These are phyloP conservation scores for Pterula multifida DNA, from an alignment of 1,284 basidiomycete species.

Conservation along the genomic window DNA sequence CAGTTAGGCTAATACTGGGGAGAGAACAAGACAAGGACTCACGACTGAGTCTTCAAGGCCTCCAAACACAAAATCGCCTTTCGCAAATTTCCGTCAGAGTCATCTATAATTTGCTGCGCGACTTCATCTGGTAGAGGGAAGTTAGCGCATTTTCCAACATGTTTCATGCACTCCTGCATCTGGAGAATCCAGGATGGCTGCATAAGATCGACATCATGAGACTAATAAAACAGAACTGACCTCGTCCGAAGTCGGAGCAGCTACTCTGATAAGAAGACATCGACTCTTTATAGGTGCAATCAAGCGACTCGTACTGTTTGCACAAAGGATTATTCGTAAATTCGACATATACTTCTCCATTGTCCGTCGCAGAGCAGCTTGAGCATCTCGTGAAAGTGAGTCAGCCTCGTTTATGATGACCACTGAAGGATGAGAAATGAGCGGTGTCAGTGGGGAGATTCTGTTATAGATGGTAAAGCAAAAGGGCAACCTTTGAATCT, in stretches of 20 bases:
- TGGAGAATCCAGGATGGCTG: slow-evolving; percentile 18
- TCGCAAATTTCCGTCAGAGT: slow-evolving; percentile 85
- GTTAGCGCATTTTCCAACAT: slow-evolving; percentile 76
- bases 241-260: slow-evolving; percentile 74
- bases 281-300: slow-evolving; percentile 96
- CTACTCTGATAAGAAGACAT: slow-evolving; percentile 88
- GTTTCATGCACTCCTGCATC: slow-evolving; percentile 73
- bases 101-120: slow-evolving; percentile 61
- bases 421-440: slow-evolving; percentile 39
- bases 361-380: slow-evolving; percentile 91
- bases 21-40: slow-evolving; percentile 18
- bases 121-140: slow-evolving; percentile 75
- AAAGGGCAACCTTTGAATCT: slow-evolving; percentile 77
- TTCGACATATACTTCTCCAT: slow-evolving; percentile 99
- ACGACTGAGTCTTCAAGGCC: slow-evolving; percentile 93
- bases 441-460: not conserved
- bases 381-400: slow-evolving; percentile 87
- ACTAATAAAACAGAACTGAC: slow-evolving; percentile 26
- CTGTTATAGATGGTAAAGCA: not conserved
- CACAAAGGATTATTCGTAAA: slow-evolving; percentile 93
- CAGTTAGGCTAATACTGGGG: slow-evolving; percentile 1
- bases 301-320: slow-evolving; percentile 93
- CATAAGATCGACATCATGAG: slow-evolving; percentile 4
- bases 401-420: slow-evolving; percentile 99
- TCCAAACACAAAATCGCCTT: slow-evolving; percentile 94